Conservation (phyloP, 2,329 filamentous ascomycete genomes). For the Trichoderma pleuroti region DNA sequence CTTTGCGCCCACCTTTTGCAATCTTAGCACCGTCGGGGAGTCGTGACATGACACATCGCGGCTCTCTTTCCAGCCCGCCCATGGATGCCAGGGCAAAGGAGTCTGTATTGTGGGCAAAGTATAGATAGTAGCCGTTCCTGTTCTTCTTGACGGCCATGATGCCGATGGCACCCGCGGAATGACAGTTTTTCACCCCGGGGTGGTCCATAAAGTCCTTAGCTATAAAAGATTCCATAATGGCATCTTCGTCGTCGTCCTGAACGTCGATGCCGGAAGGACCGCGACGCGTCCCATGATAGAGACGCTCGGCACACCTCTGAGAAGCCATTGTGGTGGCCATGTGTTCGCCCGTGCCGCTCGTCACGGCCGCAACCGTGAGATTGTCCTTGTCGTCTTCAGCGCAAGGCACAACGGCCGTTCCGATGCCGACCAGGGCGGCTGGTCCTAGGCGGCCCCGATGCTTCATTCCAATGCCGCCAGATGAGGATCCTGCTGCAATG, state of each 20-base stretch:
- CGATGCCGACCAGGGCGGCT: constrained; percentile 87
- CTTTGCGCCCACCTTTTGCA: constrained; percentile 53
- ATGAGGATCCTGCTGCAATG: constrained; percentile 93
- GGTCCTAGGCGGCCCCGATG: constrained; percentile 87
- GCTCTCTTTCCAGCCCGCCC: constrained; percentile 70
- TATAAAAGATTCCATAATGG: constrained; percentile 71
- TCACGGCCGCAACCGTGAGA: constrained; percentile 75
- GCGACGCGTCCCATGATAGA: constrained; percentile 68
- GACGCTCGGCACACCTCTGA: constrained; percentile 76
- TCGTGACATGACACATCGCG: constrained; percentile 85
- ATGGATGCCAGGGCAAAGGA: constrained; percentile 83
- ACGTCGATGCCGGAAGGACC: constrained; percentile 59
- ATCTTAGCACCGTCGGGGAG: constrained; percentile 52
- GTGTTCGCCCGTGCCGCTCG: constrained; percentile 93
- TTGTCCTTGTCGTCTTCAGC: constrained; percentile 66
- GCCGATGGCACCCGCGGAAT: constrained; percentile 83
- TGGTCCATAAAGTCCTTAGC: constrained; percentile 89
- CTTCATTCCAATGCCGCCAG: constrained; percentile 98
- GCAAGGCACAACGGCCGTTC: constrained; percentile 80
- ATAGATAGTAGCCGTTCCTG: constrained; percentile 70
- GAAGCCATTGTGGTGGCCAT: constrained; percentile 96
- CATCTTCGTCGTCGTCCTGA: constrained; percentile 71
- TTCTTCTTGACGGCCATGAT: constrained; percentile 87
- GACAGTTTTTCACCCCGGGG: constrained; percentile 75
- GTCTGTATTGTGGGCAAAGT: constrained; percentile 96